Conservation (phyloP, 164 flowering plant species). For the Litsea cubeba region DNA sequence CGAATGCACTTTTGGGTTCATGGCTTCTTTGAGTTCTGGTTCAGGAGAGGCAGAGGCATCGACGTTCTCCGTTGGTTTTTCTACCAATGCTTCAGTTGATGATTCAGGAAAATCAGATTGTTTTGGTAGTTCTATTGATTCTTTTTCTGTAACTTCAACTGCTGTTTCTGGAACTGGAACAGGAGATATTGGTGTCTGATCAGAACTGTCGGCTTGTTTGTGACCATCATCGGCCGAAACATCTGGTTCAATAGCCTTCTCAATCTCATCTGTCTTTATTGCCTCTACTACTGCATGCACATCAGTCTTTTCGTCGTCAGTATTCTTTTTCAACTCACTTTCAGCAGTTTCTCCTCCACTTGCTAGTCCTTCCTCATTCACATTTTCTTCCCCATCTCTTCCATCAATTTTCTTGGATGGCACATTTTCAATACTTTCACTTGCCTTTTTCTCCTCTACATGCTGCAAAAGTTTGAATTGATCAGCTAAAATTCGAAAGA, state of each 20-base stretch:
- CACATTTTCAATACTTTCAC: background rate
- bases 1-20: background rate
- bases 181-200: background rate
- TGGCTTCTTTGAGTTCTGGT: slow-evolving; percentile 1
- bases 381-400: background rate
- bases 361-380: background rate
- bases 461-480: slow-evolving; percentile 6
- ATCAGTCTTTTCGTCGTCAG: background rate
- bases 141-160: slow-evolving; percentile 14
- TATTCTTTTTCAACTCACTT: background rate
- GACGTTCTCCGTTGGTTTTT: slow-evolving; percentile 13
- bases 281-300: slow-evolving; percentile 3
- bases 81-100: slow-evolving; percentile 16
- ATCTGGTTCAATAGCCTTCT: slow-evolving; percentile 19
- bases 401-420: background rate
- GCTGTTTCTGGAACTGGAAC: background rate
- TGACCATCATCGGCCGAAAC: slow-evolving; percentile 10
- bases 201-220: slow-evolving; percentile 6
- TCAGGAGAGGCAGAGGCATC: slow-evolving; percentile 8
- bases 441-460: background rate
- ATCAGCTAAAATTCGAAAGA: background rate
- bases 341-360: background rate
- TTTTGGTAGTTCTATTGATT: slow-evolving; percentile 15
- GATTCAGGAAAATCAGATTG: slow-evolving; percentile 20
- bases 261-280: slow-evolving; percentile 14